These are phyloP conservation scores for Cryptosporidium ubiquitum DNA, from an alignment of 169 alveolate species.

Conservation along the genomic window DNA sequence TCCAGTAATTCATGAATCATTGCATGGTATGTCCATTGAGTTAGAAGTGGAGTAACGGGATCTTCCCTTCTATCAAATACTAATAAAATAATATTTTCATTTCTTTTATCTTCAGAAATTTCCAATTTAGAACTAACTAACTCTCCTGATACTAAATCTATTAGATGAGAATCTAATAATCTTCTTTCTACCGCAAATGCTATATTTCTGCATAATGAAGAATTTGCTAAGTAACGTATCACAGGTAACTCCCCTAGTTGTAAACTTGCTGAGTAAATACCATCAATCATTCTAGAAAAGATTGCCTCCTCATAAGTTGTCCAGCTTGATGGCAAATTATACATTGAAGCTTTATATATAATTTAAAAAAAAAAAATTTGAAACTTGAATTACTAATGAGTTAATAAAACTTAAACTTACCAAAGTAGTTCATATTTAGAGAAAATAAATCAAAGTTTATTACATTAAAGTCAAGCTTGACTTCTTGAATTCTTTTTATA, in stretches of 20 bases:
- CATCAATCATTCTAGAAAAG: constrained; percentile 80
- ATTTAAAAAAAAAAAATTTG: constrained; percentile 23
- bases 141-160: constrained; percentile 77
- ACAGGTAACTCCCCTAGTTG: constrained; percentile 83
- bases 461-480: constrained; percentile 89
- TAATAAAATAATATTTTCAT: constrained; percentile 82
- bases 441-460: constrained; percentile 87
- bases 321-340: constrained; percentile 60
- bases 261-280: constrained; percentile 81
- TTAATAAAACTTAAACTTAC: constrained; percentile 80
- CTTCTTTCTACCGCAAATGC: constrained; percentile 81
- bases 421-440: constrained; percentile 86
- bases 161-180: constrained; percentile 84
- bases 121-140: constrained; percentile 51
- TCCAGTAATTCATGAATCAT: constrained; percentile 95
- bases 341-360: constrained; percentile 48
- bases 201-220: constrained; percentile 80
- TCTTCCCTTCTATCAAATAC: constrained; percentile 95
- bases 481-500: constrained; percentile 90
- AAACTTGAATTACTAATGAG: no score
- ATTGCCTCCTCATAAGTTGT: constrained; percentile 62
- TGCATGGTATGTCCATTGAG: constrained; percentile 97
- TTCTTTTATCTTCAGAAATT: not conserved
- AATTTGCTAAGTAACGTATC: constrained; percentile 81
- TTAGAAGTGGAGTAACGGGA: constrained; percentile 94